A percentile compares a stretch with the other conserved stretches of the same genome.
Conservation (phyloP, 2,329 filamentous ascomycete genomes). For the Cyphellophora attinorum region DNA sequence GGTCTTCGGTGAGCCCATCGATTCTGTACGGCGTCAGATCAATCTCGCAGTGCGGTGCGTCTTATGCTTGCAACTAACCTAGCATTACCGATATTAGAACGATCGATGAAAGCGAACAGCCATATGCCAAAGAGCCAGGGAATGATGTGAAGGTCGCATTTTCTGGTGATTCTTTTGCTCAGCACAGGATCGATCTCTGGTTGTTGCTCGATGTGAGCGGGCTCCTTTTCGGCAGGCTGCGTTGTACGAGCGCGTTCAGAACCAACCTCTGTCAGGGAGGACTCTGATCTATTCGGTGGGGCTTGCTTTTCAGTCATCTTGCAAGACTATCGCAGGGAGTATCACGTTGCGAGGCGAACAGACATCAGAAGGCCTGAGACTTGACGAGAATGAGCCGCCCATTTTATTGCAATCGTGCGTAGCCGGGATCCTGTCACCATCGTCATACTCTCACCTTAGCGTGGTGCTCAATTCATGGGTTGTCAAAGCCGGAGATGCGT, state of each 20-base stretch:
- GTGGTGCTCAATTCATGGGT: too few species aligned
- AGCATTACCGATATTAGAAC: constrained; percentile 58
- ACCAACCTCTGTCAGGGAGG: background rate
- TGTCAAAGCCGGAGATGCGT: too few species aligned
- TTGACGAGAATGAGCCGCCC: too few species aligned
- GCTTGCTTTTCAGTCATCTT: constrained; percentile 1
- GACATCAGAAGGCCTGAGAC: too few species aligned
- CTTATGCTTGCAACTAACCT: too few species aligned
- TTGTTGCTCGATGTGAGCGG: background rate
- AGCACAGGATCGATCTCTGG: constrained; percentile 1
- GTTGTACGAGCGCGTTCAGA: background rate
- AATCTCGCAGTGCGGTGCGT: too few species aligned
- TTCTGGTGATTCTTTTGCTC: constrained; percentile 1
- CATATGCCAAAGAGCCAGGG: constrained; percentile 3
- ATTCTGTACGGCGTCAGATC: too few species aligned
- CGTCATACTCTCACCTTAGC: too few species aligned
- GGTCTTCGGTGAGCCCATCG: constrained; percentile 32
- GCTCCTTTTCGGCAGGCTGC: background rate
- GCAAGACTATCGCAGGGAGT: too few species aligned
- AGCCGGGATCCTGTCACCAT: too few species aligned
- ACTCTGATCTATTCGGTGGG: background rate
- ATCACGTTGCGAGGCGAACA: too few species aligned
- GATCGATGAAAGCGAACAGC: constrained; percentile 24
- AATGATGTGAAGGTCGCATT: constrained; percentile 1
- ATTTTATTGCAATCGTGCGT: too few species aligned